A percentile compares a stretch with the other conserved stretches of the same genome.
Evolutionary conservation across 2,329 filamentous ascomycete species (phyloP).

Genomic region (Ilyonectria mors-panacis): DNA sequence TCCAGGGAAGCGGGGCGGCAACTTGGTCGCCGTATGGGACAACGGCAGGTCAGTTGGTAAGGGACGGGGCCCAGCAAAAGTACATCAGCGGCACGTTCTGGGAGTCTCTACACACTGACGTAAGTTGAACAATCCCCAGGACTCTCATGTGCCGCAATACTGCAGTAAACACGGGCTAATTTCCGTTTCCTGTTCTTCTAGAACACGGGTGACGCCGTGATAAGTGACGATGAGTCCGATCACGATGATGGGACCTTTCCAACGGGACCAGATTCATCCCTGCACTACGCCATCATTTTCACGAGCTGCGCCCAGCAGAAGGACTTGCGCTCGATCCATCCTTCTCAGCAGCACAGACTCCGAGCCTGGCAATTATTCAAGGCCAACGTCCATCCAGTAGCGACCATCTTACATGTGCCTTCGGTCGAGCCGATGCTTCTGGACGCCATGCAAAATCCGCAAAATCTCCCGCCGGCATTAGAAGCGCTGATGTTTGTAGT

Average conservation of each 20-base stretch:
- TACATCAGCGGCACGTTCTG: slow-evolving; percentile 17
- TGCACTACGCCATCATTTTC: slow-evolving; percentile 24
- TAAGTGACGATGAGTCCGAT: slow-evolving; percentile 22
- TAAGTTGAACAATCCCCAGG: not conserved
- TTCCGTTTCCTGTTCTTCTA: not conserved
- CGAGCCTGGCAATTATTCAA: slow-evolving; percentile 27
- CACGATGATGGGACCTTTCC: slow-evolving; percentile 1
- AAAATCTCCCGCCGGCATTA: slow-evolving; percentile 11
- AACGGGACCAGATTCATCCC: slow-evolving; percentile 8
- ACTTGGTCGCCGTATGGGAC: slow-evolving; percentile 16
- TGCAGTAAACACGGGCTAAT: not conserved
- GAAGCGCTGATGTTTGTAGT: slow-evolving; percentile 24
- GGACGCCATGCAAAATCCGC: slow-evolving; percentile 14
- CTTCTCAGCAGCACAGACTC: slow-evolving; percentile 15
- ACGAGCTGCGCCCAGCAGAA: slow-evolving; percentile 16
- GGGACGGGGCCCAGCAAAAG: not conserved
- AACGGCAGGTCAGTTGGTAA: slow-evolving; percentile 4
- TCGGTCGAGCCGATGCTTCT: slow-evolving; percentile 22
- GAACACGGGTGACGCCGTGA: slow-evolving; percentile 11
- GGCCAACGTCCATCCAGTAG: slow-evolving; percentile 25
- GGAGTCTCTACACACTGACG: slow-evolving; percentile 10
- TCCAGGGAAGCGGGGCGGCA: not conserved
- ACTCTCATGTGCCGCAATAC: not conserved
- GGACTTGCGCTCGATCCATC: slow-evolving; percentile 12
- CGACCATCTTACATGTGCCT: slow-evolving; percentile 23